Evolutionary conservation across 768 basidiomycete species (phyloP).

Genomic region (Gymnopilus junonius): DNA sequence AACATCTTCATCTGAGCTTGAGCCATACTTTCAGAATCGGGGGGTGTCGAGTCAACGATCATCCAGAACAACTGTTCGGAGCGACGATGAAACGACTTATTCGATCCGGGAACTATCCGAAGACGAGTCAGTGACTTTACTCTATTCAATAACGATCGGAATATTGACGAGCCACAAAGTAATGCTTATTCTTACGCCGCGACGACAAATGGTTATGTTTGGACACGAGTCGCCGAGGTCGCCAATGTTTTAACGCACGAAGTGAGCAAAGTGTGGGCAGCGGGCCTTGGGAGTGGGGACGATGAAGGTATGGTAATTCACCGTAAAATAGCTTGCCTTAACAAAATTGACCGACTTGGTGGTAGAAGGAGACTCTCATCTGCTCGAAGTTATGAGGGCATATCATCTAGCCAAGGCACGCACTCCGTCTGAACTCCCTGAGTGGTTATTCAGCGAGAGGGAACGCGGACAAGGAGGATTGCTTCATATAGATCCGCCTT

Average conservation of each 20-base stretch:
- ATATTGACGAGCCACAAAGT: background rate
- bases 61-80: constrained; percentile 49
- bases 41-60: constrained; percentile 40
- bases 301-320: constrained; percentile 32
- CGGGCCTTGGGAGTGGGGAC: constrained; percentile 46
- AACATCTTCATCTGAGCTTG: constrained; percentile 31
- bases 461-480: constrained; percentile 40
- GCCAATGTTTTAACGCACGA: constrained; percentile 58
- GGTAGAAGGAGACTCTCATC: constrained; percentile 59
- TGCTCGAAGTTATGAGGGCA: constrained; percentile 68
- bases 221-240: constrained; percentile 60
- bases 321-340: background rate
- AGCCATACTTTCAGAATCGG: constrained; percentile 42
- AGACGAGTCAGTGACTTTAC: background rate
- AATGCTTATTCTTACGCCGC: constrained; percentile 1
- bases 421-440: constrained; percentile 59
- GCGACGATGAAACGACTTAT: constrained; percentile 29
- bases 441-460: constrained; percentile 65
- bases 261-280: constrained; percentile 61
- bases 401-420: constrained; percentile 68
- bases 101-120: background rate
- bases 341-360: constrained; percentile 29
- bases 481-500: constrained; percentile 17
- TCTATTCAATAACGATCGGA: background rate
- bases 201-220: constrained; percentile 28